Conservation (phyloP, 306 rosid genomes). For the Cicer yamashitae region DNA sequence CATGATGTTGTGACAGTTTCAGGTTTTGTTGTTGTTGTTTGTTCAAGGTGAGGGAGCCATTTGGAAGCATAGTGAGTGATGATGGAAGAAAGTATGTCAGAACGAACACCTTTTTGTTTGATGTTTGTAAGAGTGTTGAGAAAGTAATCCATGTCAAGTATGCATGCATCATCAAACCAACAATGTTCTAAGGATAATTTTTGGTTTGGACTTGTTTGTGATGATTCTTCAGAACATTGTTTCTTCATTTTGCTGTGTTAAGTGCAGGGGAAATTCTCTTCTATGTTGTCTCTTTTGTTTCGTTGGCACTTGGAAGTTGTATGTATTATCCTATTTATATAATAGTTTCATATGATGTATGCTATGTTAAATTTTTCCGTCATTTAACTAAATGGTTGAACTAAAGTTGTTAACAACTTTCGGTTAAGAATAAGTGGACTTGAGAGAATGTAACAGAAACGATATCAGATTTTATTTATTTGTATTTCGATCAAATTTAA, state of each 20-base stretch:
- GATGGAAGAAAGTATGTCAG: constrained; percentile 78
- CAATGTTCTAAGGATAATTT: constrained; percentile 55
- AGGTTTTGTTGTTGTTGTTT: constrained; percentile 3
- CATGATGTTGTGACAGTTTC: constrained; percentile 74
- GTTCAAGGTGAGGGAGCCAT: constrained; percentile 60
- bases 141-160: constrained; percentile 94
- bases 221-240: constrained; percentile 25
- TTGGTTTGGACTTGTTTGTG: constrained; percentile 51
- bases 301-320: too few relatives aligned
- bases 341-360: neutral
- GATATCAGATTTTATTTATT: too few relatives aligned
- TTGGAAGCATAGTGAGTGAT: constrained; percentile 90
- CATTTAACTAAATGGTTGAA: too few relatives aligned
- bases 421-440: too few relatives aligned
- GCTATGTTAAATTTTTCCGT: neutral
- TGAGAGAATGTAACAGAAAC: too few relatives aligned
- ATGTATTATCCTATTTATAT: neutral
- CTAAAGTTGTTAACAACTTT: too few relatives aligned
- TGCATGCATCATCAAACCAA: constrained; percentile 83
- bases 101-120: constrained; percentile 79
- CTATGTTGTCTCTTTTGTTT: neutral
- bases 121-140: constrained; percentile 84
- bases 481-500: rapidly evolving
- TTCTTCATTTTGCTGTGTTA: constrained; percentile 45
- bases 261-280: constrained; percentile 13